Evolutionary conservation across 2,329 filamentous ascomycete genomes (phyloP), one percentile per base, ranked within the genome.

Genomic region (Ascochyta rabiei): DNA sequence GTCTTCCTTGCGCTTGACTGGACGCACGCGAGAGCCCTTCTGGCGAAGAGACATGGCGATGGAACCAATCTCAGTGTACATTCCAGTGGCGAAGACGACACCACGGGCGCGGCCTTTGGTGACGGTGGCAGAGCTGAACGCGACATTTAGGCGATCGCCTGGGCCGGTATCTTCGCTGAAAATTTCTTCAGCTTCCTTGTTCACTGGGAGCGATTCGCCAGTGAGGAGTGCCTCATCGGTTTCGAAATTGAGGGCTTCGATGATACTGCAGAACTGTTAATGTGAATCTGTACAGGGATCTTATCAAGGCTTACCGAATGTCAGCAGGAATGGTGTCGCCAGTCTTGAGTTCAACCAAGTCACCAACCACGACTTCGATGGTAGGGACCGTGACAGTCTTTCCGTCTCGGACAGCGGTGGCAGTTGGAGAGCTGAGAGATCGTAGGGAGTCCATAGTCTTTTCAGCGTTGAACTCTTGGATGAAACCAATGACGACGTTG

Each of bases 221-320:
- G 88, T 90, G 37, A 90, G 79, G 39, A 89, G 78, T 15, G 87
- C 86, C 70, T 90, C 87, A 56, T 93, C 89, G 56, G 86, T 88
- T 48, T 89, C 89, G 56, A 92, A 78, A 72, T 93, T 93, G 73
- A 91, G 84, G 51, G 83, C 83, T 58, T 87, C 82, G 54, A 87
- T 71, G 4, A 83, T 68, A 34, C 74, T 71, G 34, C 6, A n/a
- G 3, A 37, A 23, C 2, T 42, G 52, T 55, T 54, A 57, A 45
- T 21, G 37, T 6, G 6, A 1, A 18, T 13, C 5, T n/a, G 2
- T 12, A 10, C 24, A 42, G 16, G 3, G 10, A 6, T 23, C 3
- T 2, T 9, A 4, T 5, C 35, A 21, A 6, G 8, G 53, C 65
- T 60, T 45, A 72, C 60, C 86, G 81, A 42, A 90, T 74, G 72